A percentile compares a stretch with the other conserved stretches of the same genome.
Evolutionary conservation across 2,329 filamentous ascomycete genomes (phyloP).

Genomic region (Helotiales sp.): DNA sequence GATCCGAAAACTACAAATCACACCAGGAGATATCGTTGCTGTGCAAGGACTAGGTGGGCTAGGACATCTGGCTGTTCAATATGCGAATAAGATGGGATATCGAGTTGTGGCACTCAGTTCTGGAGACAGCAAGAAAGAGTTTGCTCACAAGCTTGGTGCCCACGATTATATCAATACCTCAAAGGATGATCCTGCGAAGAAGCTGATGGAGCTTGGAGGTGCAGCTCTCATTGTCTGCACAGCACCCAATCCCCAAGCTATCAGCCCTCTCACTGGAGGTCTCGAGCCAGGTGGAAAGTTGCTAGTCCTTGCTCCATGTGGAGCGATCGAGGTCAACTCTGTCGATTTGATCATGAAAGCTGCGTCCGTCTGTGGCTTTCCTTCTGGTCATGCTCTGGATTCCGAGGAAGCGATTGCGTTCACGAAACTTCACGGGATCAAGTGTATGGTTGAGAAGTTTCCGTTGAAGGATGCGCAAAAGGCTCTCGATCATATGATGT

Average conservation of each 20-base stretch:
- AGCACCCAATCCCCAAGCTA: constrained; percentile 57
- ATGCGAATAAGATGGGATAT: constrained; percentile 74
- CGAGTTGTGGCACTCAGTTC: constrained; percentile 68
- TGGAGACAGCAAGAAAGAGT: constrained; percentile 65
- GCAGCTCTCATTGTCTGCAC: constrained; percentile 63
- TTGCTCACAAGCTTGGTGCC: constrained; percentile 63
- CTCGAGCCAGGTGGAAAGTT: constrained; percentile 57
- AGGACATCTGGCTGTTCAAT: constrained; percentile 74
- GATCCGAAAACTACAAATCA: constrained; percentile 53
- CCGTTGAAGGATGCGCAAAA: constrained; percentile 48
- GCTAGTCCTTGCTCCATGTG: constrained; percentile 56
- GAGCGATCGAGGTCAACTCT: constrained; percentile 46
- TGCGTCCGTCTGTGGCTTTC: constrained; percentile 61
- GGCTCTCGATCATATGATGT: constrained; percentile 32
- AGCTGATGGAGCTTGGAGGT: constrained; percentile 58
- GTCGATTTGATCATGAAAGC: constrained; percentile 47
- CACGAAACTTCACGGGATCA: constrained; percentile 58
- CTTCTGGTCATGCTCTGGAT: constrained; percentile 63
- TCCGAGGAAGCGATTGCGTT: constrained; percentile 68
- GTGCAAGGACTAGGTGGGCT: constrained; percentile 73
- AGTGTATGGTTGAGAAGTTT: constrained; percentile 66
- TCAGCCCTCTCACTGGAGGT: constrained; percentile 53
- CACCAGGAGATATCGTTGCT: constrained; percentile 54
- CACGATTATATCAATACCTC: constrained; percentile 59
- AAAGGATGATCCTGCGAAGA: constrained; percentile 47